Evolutionary conservation across 192 early-diverging fungal genomes (phyloP).

Genomic region (Gaertneriomyces sp.): DNA sequence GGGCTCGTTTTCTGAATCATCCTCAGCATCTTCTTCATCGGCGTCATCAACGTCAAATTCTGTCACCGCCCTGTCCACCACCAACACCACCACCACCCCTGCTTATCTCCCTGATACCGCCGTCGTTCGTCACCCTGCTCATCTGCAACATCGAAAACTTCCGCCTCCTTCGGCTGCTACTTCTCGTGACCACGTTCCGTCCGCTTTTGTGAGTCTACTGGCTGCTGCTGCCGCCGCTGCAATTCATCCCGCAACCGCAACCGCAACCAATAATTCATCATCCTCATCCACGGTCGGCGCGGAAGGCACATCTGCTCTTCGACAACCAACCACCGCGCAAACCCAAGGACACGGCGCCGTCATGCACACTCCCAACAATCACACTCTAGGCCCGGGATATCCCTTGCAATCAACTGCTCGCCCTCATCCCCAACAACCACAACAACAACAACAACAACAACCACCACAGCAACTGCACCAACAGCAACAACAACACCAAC

Average conservation of each 20-base stretch:
- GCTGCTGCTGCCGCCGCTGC: slow-evolving; percentile 18
- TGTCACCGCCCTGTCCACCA: neutral
- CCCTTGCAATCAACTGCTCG: neutral
- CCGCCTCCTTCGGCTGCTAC: no score
- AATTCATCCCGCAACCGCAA: neutral
- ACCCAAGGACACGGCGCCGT: neutral
- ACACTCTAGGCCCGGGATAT: neutral
- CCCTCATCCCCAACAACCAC: neutral
- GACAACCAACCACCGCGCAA: neutral
- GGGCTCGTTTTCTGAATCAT: neutral
- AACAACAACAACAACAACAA: neutral
- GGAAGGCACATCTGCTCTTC: neutral
- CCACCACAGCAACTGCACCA: neutral
- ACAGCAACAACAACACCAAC: neutral
- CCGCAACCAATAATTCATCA: neutral
- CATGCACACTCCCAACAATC: neutral
- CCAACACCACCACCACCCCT: no score
- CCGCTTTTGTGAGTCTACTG: slow-evolving; percentile 2
- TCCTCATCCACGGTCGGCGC: neutral
- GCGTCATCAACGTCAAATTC: neutral
- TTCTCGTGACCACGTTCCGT: neutral
- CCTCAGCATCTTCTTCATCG: neutral
- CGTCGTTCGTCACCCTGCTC: no score
- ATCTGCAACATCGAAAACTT: no score
- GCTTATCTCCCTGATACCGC: no score